phyloP scores from a whole-genome alignment of 1,284 basidiomycete genomes.

The Trichosporon faecale region DNA sequence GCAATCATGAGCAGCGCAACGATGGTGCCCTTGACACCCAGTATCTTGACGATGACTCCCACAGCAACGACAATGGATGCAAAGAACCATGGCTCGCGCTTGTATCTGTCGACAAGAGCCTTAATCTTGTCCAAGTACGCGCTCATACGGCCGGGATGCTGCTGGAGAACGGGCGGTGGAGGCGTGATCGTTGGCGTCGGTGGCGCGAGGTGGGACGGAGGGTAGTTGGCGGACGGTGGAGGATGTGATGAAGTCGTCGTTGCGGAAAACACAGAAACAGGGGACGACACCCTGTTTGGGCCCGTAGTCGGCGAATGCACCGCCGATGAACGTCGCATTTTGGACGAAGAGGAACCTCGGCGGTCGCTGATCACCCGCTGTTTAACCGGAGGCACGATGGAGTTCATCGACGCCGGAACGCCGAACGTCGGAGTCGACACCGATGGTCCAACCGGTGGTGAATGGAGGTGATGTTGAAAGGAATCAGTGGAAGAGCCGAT shows the following conservation, averaged over 20 bases:
- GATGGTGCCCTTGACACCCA: constrained; percentile 9
- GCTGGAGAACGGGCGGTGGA: neutral
- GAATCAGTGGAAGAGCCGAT: neutral
- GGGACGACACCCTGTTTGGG: neutral
- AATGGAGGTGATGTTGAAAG: neutral
- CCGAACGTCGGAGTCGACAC: neutral
- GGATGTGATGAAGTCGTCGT: neutral
- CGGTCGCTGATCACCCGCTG: constrained; percentile 8
- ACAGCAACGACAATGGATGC: neutral
- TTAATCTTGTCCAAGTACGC: neutral
- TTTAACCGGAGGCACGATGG: neutral
- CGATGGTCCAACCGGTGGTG: neutral
- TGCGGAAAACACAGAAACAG: neutral
- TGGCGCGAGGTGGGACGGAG: neutral
- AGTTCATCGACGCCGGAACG: neutral
- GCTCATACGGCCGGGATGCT: neutral
- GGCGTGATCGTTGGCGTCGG: neutral
- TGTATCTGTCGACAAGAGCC: neutral
- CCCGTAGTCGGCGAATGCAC: neutral
- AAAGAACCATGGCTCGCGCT: neutral
- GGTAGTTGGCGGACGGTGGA: neutral
- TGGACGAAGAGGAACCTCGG: neutral
- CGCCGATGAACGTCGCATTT: neutral
- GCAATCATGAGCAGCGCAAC: neutral
- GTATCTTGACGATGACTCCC: neutral